Conservation (phyloP, 2,329 filamentous ascomycete genomes). For the Ophiocordyceps unilateralis region DNA sequence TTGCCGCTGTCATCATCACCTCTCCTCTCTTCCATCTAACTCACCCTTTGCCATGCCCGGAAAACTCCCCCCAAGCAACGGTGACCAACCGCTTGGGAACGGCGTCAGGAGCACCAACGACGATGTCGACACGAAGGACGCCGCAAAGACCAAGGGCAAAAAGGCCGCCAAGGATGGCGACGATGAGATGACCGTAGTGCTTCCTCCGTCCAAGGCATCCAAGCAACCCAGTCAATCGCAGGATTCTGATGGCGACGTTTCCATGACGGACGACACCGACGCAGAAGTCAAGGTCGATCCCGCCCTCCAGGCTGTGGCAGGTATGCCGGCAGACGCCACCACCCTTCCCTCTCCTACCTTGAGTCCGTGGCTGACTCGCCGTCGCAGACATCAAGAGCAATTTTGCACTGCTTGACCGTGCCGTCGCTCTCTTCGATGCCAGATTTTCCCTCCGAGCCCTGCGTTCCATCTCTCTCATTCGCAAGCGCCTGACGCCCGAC, state of each 20-base stretch:
- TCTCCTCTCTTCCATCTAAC: not conserved
- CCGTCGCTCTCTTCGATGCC: conserved; percentile 82
- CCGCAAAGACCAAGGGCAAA: conserved; percentile 44
- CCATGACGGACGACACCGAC: conserved; percentile 45
- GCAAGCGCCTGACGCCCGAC: conserved; percentile 74
- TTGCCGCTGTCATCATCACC: not conserved
- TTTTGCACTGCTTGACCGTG: conserved; percentile 79
- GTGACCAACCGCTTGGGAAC: conserved; percentile 53
- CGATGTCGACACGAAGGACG: conserved; percentile 55
- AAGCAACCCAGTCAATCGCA: conserved; percentile 37
- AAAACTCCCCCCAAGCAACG: conserved; percentile 56
- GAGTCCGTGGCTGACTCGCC: conserved; percentile 1
- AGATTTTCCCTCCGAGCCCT: conserved; percentile 89
- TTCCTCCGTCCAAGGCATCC: conserved; percentile 52
- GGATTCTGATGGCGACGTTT: conserved; percentile 51
- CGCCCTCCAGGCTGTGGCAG: conserved; percentile 39
- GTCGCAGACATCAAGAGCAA: conserved; percentile 79
- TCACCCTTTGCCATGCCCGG: conserved; percentile 39
- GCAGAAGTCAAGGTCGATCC: conserved; percentile 42
- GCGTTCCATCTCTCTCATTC: conserved; percentile 86
- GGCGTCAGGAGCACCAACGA: conserved; percentile 41
- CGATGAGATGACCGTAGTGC: conserved; percentile 68
- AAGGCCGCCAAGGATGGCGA: conserved; percentile 48
- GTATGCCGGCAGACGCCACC: conserved; percentile 18
- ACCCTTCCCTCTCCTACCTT: not conserved